Evolutionary conservation across 345 rosid species (phyloP).

Genomic region (Capsella bursapastoris): DNA sequence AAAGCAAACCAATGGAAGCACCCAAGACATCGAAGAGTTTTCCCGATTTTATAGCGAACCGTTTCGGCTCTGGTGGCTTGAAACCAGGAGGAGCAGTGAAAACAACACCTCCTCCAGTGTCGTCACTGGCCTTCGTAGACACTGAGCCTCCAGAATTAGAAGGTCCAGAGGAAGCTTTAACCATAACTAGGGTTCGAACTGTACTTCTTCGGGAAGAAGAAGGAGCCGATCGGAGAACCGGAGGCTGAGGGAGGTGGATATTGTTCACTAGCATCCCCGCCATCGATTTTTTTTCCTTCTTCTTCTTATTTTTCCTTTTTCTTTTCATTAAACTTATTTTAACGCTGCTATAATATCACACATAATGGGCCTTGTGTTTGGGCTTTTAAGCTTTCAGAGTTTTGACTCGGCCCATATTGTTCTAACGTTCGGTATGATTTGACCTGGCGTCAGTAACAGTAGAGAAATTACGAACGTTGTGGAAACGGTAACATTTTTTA

Average conservation of each 20-base stretch:
- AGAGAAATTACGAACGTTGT: background rate
- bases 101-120: conserved; percentile 16
- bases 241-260: conserved; percentile 56
- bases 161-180: conserved; percentile 57
- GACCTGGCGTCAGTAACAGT: background rate
- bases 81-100: conserved; percentile 46
- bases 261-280: conserved; percentile 61
- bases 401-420: no score
- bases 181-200: conserved; percentile 41
- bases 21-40: conserved; percentile 64
- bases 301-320: background rate
- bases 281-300: conserved; percentile 42
- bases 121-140: conserved; percentile 45
- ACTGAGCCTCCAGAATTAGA: conserved; percentile 46
- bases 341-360: background rate
- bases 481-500: background rate
- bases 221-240: conserved; percentile 44
- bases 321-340: background rate
- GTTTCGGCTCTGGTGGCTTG: conserved; percentile 72
- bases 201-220: conserved; percentile 34
- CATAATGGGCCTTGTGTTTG: background rate
- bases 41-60: conserved; percentile 62
- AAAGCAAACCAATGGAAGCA: conserved; percentile 69
- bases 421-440: background rate
- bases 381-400: background rate